phyloP scores from a whole-genome alignment of 83 land plant species.

The Thuja plicata region DNA sequence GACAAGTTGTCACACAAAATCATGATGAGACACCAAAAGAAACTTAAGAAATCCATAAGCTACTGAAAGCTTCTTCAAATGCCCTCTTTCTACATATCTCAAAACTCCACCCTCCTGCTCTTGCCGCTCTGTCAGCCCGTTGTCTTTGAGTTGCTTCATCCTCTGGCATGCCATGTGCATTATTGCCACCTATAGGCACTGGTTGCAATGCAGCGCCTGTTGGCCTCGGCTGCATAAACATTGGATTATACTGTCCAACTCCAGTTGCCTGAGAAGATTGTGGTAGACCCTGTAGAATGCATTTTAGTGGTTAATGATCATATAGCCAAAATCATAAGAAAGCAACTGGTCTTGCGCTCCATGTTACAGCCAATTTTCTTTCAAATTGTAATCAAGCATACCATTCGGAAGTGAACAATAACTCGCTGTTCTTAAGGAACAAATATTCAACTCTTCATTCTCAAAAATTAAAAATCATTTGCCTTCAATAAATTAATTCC shows the following conservation, averaged over 20 bases:
- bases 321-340: neutral
- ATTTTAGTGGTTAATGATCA: neutral
- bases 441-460: neutral
- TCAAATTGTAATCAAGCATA: neutral
- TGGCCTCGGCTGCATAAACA: constrained; percentile 64
- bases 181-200: constrained; percentile 37
- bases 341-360: neutral
- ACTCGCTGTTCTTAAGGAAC: neutral
- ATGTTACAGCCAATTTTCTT: neutral
- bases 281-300: constrained; percentile 26
- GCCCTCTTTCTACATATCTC: constrained; percentile 79
- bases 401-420: neutral
- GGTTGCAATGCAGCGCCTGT: constrained; percentile 60
- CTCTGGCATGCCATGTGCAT: constrained; percentile 37
- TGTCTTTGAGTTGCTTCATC: constrained; percentile 66
- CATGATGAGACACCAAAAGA: neutral
- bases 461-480: neutral
- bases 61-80: constrained; percentile 81
- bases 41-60: constrained; percentile 67
- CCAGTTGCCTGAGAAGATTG: constrained; percentile 33
- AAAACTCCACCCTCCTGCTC: constrained; percentile 89
- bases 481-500: neutral
- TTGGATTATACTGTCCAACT: constrained; percentile 77
- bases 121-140: constrained; percentile 68
- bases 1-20: neutral